Percentiles rank a stretch among this genome's conserved stretches.
Conservation (phyloP, 2,329 filamentous ascomycete genomes). For the Hirsutella rhossiliensis region DNA sequence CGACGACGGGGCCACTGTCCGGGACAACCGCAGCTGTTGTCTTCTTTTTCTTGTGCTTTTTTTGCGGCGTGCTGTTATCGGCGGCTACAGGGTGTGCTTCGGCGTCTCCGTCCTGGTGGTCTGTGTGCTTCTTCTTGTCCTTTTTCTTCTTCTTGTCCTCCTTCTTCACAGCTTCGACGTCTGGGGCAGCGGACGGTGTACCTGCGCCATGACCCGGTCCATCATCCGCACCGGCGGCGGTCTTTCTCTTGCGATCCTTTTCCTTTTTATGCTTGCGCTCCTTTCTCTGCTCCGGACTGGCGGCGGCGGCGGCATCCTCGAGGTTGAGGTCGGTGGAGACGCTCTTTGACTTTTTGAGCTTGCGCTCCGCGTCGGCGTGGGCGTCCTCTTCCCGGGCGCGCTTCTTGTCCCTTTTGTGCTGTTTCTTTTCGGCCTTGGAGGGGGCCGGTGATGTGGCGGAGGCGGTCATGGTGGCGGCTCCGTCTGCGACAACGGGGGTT, state of each 20-base stretch:
- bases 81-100: neutral
- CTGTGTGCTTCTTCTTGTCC: slow-evolving; percentile 8
- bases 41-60: neutral
- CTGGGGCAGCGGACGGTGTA: neutral
- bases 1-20: slow-evolving; percentile 1
- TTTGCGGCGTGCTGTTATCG: neutral
- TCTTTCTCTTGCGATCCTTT: slow-evolving; percentile 12
- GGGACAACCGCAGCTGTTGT: neutral
- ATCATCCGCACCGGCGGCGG: neutral
- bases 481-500: neutral
- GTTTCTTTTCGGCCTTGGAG: slow-evolving; percentile 26
- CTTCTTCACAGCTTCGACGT: slow-evolving; percentile 2
- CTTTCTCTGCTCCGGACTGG: neutral
- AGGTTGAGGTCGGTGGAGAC: slow-evolving; percentile 16
- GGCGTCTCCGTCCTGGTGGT: neutral
- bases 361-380: slow-evolving; percentile 26
- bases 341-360: slow-evolving; percentile 39
- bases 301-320: neutral
- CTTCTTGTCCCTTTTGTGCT: slow-evolving; percentile 29
- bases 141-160: slow-evolving; percentile 16
- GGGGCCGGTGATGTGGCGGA: slow-evolving; percentile 15
- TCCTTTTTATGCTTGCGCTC: slow-evolving; percentile 15
- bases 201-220: neutral
- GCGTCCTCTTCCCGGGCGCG: slow-evolving; percentile 30
- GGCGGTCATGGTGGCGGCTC: slow-evolving; percentile 19